Percentiles rank a stretch among this genome's conserved stretches.
phyloP scores from a whole-genome alignment of 139 green algal genomes.

The Coelastrella sp. region DNA sequence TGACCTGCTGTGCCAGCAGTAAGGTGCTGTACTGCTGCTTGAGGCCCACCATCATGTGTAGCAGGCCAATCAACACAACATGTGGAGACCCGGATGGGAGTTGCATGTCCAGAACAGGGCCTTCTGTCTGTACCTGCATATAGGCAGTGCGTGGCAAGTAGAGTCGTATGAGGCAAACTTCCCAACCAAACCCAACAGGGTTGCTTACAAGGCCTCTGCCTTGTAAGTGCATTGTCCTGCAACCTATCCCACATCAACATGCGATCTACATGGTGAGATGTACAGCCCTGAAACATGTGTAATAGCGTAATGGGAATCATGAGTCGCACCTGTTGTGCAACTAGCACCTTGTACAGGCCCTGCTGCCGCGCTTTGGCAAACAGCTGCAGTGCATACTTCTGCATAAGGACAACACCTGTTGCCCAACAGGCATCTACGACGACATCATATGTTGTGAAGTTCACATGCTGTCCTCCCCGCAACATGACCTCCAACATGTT shows the following conservation, averaged over 20 bases:
- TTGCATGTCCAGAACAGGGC: constrained; percentile 22
- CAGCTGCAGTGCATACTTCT: constrained; percentile 63
- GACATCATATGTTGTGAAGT: constrained; percentile 66
- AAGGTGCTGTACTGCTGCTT: constrained; percentile 32
- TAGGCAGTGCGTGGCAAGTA: background rate
- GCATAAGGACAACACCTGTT: constrained; percentile 76
- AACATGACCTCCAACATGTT: constrained; percentile 49
- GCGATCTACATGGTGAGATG: too few relatives aligned
- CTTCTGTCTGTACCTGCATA: constrained; percentile 7
- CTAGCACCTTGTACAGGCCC: constrained; percentile 49
- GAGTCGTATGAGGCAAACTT: background rate
- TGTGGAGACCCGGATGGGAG: constrained; percentile 18
- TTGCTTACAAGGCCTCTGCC: background rate
- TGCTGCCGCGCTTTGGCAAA: constrained; percentile 56
- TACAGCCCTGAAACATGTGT: too few relatives aligned
- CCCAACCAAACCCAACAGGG: background rate
- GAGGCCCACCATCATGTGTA: constrained; percentile 43
- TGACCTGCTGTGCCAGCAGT: background rate
- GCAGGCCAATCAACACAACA: constrained; percentile 34
- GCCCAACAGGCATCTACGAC: constrained; percentile 82
- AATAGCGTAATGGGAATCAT: too few relatives aligned
- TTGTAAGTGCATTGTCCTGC: too few relatives aligned
- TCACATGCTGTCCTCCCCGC: constrained; percentile 38
- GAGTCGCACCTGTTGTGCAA: constrained; percentile 1
- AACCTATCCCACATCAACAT: too few relatives aligned